phyloP scores from a whole-genome alignment of 2,329 filamentous ascomycete genomes.

The Dothideomycetidae sp. region DNA sequence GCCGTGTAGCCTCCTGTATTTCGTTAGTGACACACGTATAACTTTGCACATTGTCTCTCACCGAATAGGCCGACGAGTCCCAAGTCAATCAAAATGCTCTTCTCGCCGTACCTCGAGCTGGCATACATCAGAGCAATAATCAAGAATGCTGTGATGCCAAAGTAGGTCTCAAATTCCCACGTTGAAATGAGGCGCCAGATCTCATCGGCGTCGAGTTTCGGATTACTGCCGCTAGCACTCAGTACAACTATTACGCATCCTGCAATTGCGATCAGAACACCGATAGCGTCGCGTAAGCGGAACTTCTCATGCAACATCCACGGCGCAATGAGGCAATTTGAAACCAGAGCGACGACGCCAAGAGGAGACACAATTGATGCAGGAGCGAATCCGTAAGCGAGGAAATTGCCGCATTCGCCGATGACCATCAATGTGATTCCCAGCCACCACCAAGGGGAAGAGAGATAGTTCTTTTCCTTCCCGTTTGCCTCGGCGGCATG shows the following conservation, averaged over 20 bases:
- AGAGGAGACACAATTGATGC: conserved; percentile 94
- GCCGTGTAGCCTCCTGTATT: conserved; percentile 78
- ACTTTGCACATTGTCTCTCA: conserved; percentile 25
- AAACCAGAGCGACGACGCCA: conserved; percentile 90
- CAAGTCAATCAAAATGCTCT: conserved; percentile 79
- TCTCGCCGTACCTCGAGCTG: conserved; percentile 70
- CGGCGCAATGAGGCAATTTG: conserved; percentile 92
- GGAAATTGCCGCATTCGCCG: conserved; percentile 88
- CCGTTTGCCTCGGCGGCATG: conserved; percentile 18
- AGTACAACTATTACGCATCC: conserved; percentile 88
- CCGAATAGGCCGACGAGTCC: conserved; percentile 89
- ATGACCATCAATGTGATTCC: conserved; percentile 86
- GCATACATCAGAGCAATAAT: conserved; percentile 68
- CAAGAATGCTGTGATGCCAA: conserved; percentile 58
- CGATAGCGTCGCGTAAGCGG: conserved; percentile 68
- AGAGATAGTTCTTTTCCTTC: conserved; percentile 60
- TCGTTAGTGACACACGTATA: conserved; percentile 3
- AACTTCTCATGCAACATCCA: conserved; percentile 87
- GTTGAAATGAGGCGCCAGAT: conserved; percentile 81
- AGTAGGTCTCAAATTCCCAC: conserved; percentile 81
- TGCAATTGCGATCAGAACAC: conserved; percentile 71
- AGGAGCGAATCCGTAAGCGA: conserved; percentile 94
- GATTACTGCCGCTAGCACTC: conserved; percentile 78
- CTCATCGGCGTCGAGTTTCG: conserved; percentile 77
- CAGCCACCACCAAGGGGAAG: conserved; percentile 90